Evolutionary conservation across 331 rosid species (phyloP).

Genomic region (Acacia concinna): DNA sequence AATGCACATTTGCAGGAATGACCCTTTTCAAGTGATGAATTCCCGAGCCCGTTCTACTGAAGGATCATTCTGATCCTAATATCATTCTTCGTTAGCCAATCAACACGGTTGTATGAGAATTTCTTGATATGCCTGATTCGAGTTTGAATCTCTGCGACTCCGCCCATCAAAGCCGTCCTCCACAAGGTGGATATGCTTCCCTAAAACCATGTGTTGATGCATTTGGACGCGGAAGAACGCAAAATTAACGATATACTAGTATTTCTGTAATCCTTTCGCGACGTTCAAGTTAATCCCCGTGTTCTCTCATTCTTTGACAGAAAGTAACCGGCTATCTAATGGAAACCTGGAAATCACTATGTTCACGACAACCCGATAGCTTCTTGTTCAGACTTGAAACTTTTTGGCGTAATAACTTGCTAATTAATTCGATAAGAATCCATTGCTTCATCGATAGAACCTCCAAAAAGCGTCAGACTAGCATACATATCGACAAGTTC

Average conservation of each 20-base stretch:
- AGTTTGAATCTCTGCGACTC: background rate
- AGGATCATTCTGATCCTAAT: background rate
- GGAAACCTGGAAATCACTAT: constrained; percentile 3
- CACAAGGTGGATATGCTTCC: background rate
- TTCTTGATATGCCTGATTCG: background rate
- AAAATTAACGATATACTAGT: background rate
- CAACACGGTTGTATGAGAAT: background rate
- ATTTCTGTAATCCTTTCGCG: background rate
- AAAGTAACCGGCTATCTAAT: background rate
- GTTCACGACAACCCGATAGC: background rate
- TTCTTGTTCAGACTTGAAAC: constrained; percentile 10
- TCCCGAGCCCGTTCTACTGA: background rate
- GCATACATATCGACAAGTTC: background rate
- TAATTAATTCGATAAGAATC: constrained; percentile 7
- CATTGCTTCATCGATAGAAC: background rate
- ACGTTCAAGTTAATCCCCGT: background rate
- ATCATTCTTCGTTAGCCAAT: background rate
- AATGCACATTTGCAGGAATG: background rate
- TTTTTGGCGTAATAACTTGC: background rate
- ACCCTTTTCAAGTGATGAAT: background rate
- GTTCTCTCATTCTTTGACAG: background rate
- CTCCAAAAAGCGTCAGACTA: constrained; percentile 2
- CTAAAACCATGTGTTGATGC: background rate
- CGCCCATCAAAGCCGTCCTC: background rate
- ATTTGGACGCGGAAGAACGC: background rate